phyloP scores from a whole-genome alignment of 257 asterid species.

The Henckelia pumila region DNA sequence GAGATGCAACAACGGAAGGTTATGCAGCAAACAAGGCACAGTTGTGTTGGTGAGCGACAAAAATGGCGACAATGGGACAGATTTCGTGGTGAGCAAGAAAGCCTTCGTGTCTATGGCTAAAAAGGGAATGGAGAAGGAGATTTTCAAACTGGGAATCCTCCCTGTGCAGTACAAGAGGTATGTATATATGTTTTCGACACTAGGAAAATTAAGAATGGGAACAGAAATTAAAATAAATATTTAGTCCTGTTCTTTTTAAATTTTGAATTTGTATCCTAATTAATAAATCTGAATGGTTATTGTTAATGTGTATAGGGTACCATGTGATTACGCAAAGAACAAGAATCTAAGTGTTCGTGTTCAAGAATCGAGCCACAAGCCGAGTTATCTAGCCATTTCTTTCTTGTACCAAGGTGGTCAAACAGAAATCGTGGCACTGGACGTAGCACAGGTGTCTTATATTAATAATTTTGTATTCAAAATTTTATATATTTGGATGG shows the following conservation, averaged over 20 bases:
- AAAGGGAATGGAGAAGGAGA: slow-evolving; percentile 42
- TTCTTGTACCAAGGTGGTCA: slow-evolving; percentile 80
- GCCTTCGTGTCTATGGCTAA: slow-evolving; percentile 70
- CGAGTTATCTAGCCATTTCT: slow-evolving; percentile 51
- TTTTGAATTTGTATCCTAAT: too few relatives aligned
- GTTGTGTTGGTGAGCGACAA: slow-evolving; percentile 50
- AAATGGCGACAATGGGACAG: slow-evolving; percentile 46
- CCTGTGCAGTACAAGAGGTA: slow-evolving; percentile 73
- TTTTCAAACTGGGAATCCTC: slow-evolving; percentile 52
- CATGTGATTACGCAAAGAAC: slow-evolving; percentile 52
- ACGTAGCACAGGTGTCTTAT: slow-evolving; percentile 78
- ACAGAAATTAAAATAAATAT: too few relatives aligned
- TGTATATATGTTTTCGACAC: too few relatives aligned
- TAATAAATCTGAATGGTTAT: background rate
- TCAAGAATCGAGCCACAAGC: slow-evolving; percentile 78
- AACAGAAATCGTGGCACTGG: slow-evolving; percentile 60
- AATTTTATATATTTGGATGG: background rate
- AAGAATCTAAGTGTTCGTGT: slow-evolving; percentile 60
- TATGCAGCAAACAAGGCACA: slow-evolving; percentile 56
- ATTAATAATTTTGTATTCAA: too few relatives aligned
- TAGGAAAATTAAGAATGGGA: too few relatives aligned
- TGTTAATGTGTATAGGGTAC: slow-evolving; percentile 39
- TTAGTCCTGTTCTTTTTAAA: too few relatives aligned
- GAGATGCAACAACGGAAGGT: slow-evolving; percentile 47
- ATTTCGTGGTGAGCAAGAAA: slow-evolving; percentile 66